These are phyloP conservation scores for Ampelomyces quisqualis DNA, from an alignment of 2,329 filamentous ascomycete species.

Conservation along the genomic window DNA sequence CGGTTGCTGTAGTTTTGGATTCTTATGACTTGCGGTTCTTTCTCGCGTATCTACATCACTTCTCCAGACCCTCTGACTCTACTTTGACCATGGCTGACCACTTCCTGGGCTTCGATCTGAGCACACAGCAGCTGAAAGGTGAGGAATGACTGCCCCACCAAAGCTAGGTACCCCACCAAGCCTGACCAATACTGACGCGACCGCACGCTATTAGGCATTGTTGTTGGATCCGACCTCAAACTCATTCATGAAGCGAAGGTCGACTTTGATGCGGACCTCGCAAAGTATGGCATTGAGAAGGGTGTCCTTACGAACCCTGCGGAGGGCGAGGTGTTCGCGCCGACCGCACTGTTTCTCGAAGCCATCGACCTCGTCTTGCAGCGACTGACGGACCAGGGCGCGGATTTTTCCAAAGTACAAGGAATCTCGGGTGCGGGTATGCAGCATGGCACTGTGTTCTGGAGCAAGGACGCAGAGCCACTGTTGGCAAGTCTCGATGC, in stretches of 20 bases:
- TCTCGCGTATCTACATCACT: too few relatives aligned
- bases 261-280: constrained; percentile 89
- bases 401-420: constrained; percentile 72
- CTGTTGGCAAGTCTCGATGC: constrained; percentile 63
- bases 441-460: constrained; percentile 97
- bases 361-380: constrained; percentile 81
- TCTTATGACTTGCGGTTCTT: constrained; percentile 12
- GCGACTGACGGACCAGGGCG: constrained; percentile 67
- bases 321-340: constrained; percentile 88
- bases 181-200: constrained; percentile 16
- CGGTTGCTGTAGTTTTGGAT: constrained; percentile 10
- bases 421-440: constrained; percentile 91
- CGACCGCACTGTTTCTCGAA: constrained; percentile 92
- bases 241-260: constrained; percentile 84
- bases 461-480: constrained; percentile 69
- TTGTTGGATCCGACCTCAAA: constrained; percentile 79
- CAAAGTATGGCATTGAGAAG: constrained; percentile 70
- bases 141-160: constrained; percentile 27
- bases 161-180: constrained; percentile 32
- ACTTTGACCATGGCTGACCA: constrained; percentile 49
- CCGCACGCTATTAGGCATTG: constrained; percentile 61
- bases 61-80: background rate
- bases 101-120: constrained; percentile 93
- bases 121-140: constrained; percentile 96
- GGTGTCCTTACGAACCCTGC: constrained; percentile 80